Conservation (phyloP, 441 rosid genomes). For the Rhodomyrtus psidioides region DNA sequence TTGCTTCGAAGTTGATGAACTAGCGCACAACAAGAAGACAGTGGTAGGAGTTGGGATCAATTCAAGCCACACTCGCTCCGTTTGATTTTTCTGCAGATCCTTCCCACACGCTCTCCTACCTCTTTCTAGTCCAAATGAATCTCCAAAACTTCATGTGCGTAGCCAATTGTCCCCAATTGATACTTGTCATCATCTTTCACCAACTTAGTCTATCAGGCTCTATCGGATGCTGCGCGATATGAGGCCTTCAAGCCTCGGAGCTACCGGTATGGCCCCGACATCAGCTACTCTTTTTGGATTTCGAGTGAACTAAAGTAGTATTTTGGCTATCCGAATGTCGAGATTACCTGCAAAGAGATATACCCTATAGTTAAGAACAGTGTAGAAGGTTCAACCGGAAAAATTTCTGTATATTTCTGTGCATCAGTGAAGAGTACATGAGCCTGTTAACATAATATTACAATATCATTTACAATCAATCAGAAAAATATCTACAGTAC, state of each 20-base stretch:
- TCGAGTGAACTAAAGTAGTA: not conserved
- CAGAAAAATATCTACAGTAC: too few species aligned
- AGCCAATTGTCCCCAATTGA: rapidly evolving
- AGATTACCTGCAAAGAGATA: not conserved
- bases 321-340: not conserved
- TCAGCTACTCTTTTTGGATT: not conserved
- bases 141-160: not conserved
- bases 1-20: not conserved
- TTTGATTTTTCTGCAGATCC: not conserved
- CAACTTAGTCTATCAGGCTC: not conserved
- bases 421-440: too few species aligned
- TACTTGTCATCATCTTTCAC: not conserved
- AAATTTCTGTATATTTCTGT: too few species aligned
- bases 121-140: not conserved
- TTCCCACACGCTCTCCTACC: not conserved
- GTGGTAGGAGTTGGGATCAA: not conserved
- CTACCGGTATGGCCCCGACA: not conserved
- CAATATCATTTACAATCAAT: too few species aligned
- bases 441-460: too few species aligned
- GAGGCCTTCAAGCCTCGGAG: not conserved
- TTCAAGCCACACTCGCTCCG: not conserved
- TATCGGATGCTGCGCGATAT: not conserved
- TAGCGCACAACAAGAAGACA: not conserved
- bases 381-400: too few species aligned
- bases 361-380: not conserved